phyloP scores from a whole-genome alignment of 2,329 filamentous ascomycete species.

The Neocucurbitaria cava region DNA sequence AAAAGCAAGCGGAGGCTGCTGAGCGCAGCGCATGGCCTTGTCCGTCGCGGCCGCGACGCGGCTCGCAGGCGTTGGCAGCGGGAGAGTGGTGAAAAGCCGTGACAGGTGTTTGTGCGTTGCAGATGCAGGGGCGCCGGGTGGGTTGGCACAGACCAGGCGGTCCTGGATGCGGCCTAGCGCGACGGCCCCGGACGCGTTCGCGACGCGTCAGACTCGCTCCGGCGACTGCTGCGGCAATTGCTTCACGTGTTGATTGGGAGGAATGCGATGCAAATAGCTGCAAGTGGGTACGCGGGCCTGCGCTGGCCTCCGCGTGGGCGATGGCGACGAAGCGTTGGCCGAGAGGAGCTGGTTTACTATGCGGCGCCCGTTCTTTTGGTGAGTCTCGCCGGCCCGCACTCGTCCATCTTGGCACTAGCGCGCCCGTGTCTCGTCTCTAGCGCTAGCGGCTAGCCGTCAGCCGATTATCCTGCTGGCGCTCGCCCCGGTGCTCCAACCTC shows the following conservation, averaged over 20 bases:
- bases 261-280: conserved; percentile 10
- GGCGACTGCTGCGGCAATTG: conserved; percentile 8
- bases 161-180: conserved; percentile 13
- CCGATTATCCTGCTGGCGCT: conserved; percentile 17
- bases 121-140: conserved; percentile 29
- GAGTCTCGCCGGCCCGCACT: conserved; percentile 12
- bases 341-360: conserved; percentile 7
- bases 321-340: conserved; percentile 7
- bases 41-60: conserved; percentile 7
- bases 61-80: conserved; percentile 17
- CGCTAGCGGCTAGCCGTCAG: conserved; percentile 19
- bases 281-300: neutral
- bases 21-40: conserved; percentile 7
- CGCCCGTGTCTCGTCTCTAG: conserved; percentile 9
- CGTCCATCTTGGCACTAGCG: conserved; percentile 14
- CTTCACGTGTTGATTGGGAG: conserved; percentile 11
- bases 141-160: conserved; percentile 15
- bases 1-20: conserved; percentile 9
- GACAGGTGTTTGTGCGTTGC: conserved; percentile 37
- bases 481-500: conserved; percentile 17
- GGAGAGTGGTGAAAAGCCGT: conserved; percentile 29
- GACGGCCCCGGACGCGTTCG: conserved; percentile 17
- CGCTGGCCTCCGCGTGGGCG: conserved; percentile 1
- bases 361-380: conserved; percentile 11
- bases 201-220: conserved; percentile 26